Conservation (phyloP, 108 stramenopile species). For the Cylindrotheca closterium region DNA sequence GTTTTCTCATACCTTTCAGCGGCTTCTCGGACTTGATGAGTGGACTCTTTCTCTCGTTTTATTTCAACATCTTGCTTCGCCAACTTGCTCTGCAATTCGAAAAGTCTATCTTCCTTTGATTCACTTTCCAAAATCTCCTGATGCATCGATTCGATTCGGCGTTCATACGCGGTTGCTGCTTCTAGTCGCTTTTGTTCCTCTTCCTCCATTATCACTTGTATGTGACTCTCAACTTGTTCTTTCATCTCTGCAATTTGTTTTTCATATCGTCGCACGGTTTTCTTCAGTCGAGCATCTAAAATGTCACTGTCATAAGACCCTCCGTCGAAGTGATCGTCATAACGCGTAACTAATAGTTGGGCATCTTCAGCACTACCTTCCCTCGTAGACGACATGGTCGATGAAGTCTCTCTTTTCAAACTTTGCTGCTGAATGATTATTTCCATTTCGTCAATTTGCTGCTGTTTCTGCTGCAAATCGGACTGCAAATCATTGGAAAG, state of each 20-base stretch:
- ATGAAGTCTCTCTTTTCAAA: neutral
- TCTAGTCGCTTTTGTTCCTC: neutral
- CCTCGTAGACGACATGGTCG: neutral
- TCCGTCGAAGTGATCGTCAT: too few species aligned
- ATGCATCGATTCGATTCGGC: neutral
- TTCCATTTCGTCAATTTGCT: slow-evolving; percentile 33
- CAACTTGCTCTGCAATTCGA: neutral
- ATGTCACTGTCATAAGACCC: too few species aligned
- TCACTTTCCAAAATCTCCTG: too few species aligned
- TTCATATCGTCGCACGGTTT: slow-evolving; percentile 3
- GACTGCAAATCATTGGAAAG: slow-evolving; percentile 21
- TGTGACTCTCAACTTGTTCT: neutral
- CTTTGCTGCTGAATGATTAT: slow-evolving; percentile 33
- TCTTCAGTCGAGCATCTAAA: neutral
- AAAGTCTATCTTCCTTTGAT: too few species aligned
- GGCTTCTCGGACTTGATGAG: neutral
- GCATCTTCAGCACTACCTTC: too few species aligned
- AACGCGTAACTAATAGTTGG: too few species aligned
- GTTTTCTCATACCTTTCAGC: too few species aligned
- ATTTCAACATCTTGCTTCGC: neutral
- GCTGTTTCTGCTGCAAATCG: slow-evolving; percentile 16
- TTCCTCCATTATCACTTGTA: too few species aligned
- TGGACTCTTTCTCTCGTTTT: neutral
- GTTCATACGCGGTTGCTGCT: neutral
- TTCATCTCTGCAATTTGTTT: neutral